Evolutionary conservation across 208 protist species (phyloP).

Genomic region (Trypanosoma rangeli): DNA sequence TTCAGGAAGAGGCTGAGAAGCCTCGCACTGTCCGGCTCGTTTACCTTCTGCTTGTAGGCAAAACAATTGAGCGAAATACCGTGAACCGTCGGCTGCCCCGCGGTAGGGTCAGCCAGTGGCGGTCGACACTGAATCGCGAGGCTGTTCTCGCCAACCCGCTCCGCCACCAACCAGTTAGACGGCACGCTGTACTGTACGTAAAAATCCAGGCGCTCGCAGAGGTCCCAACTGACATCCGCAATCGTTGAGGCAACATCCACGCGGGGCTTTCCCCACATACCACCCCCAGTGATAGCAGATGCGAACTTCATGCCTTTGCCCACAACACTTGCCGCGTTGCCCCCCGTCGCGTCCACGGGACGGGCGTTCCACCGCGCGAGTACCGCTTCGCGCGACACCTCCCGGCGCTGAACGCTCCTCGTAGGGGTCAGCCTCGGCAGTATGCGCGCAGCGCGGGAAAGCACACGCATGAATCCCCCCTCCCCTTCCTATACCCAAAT

Average conservation of each 20-base stretch:
- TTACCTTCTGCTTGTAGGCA: slow-evolving; percentile 72
- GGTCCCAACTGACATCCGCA: slow-evolving; percentile 65
- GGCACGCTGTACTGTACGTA: slow-evolving; percentile 82
- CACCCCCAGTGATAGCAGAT: slow-evolving; percentile 35
- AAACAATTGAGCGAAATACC: slow-evolving; percentile 82
- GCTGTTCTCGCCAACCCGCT: slow-evolving; percentile 70
- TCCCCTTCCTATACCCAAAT: background rate
- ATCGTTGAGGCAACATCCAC: slow-evolving; percentile 31
- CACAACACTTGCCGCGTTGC: slow-evolving; percentile 11
- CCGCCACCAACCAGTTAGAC: slow-evolving; percentile 57
- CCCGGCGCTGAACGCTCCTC: slow-evolving; percentile 9
- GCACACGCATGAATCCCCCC: slow-evolving; percentile 9
- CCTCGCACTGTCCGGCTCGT: slow-evolving; percentile 52
- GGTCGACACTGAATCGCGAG: slow-evolving; percentile 76
- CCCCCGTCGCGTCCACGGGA: slow-evolving; percentile 5
- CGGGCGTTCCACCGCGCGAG: slow-evolving; percentile 54
- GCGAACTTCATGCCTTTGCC: slow-evolving; percentile 79
- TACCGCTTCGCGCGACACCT: slow-evolving; percentile 37
- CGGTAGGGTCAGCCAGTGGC: slow-evolving; percentile 15
- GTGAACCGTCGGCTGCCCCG: slow-evolving; percentile 44
- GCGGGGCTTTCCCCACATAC: slow-evolving; percentile 16
- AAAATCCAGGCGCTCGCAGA: slow-evolving; percentile 81
- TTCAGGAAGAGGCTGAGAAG: slow-evolving; percentile 73
- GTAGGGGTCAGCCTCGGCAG: background rate
- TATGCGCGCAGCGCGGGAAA: background rate